A percentile compares a stretch with the other conserved stretches of the same genome.
These are phyloP conservation scores for Zymoseptoria brevis DNA, from an alignment of 2,329 filamentous ascomycete genomes.

Conservation along the genomic window DNA sequence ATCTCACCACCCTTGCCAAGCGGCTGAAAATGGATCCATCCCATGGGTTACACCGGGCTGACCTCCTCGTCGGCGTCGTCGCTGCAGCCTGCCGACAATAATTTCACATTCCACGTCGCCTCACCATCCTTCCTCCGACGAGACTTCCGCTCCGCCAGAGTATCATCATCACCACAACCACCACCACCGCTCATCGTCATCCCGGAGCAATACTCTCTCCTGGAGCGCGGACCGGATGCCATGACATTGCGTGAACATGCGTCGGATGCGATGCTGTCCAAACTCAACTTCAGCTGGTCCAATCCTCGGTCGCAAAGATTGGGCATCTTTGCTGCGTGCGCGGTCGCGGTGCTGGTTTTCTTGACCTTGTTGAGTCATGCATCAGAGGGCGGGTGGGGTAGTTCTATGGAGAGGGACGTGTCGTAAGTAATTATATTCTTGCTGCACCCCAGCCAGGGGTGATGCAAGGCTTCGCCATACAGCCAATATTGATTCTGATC, in stretches of 20 bases:
- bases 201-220: not conserved
- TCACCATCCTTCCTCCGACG: not conserved
- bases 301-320: not conserved
- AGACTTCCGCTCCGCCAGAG: not conserved
- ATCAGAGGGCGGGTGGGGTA: not conserved
- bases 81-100: not conserved
- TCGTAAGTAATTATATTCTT: not conserved
- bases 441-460: not conserved
- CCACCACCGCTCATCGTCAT: not conserved
- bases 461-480: not conserved
- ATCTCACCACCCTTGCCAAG: not conserved
- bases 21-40: not conserved
- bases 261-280: not conserved
- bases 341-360: not conserved
- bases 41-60: not conserved
- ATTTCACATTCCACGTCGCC: not conserved
- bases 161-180: not conserved
- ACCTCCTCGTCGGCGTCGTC: not conserved
- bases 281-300: not conserved
- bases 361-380: not conserved
- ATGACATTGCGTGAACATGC: not conserved
- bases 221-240: not conserved
- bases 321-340: not conserved
- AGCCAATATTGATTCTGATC: not conserved
- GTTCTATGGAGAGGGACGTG: not conserved